Percentiles rank a stretch among this genome's conserved stretches.
These are phyloP conservation scores for Mucuna pruriens DNA, from an alignment of 306 rosid genomes.

Conservation along the genomic window DNA sequence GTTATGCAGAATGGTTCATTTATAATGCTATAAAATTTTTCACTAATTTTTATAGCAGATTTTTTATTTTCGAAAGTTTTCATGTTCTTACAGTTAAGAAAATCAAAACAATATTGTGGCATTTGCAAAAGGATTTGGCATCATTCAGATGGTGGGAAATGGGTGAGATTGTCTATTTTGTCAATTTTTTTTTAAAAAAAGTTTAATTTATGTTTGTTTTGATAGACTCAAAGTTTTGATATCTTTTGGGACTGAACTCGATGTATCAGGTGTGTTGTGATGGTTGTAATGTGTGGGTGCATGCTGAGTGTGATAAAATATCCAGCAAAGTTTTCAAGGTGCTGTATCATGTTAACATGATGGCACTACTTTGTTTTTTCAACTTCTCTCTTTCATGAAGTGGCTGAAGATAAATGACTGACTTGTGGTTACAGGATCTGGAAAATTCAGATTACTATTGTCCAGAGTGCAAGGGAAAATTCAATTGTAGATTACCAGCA, in stretches of 20 bases:
- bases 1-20: conserved; percentile 45
- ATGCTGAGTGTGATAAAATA: conserved; percentile 88
- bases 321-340: conserved; percentile 76
- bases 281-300: conserved; percentile 98
- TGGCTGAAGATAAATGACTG: conserved; percentile 26
- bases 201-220: not conserved
- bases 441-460: conserved; percentile 80
- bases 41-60: conserved; percentile 8
- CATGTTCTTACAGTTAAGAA: conserved; percentile 60
- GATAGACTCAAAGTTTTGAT: not conserved
- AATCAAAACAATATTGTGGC: conserved; percentile 96
- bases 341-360: conserved; percentile 25
- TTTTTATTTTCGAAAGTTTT: conserved; percentile 22
- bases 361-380: conserved; percentile 2
- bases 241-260: conserved; percentile 40
- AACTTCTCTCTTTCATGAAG: conserved; percentile 13
- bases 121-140: conserved; percentile 95
- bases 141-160: conserved; percentile 92
- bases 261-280: conserved; percentile 89
- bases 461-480: conserved; percentile 80
- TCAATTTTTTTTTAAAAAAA: conserved; percentile 13
- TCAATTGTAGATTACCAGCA: conserved; percentile 48
- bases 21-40: conserved; percentile 12
- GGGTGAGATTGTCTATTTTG: conserved; percentile 74
- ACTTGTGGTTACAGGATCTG: conserved; percentile 64